Conservation (phyloP, 371 early-diverging fungal genomes). For the Mucor racemosus region DNA sequence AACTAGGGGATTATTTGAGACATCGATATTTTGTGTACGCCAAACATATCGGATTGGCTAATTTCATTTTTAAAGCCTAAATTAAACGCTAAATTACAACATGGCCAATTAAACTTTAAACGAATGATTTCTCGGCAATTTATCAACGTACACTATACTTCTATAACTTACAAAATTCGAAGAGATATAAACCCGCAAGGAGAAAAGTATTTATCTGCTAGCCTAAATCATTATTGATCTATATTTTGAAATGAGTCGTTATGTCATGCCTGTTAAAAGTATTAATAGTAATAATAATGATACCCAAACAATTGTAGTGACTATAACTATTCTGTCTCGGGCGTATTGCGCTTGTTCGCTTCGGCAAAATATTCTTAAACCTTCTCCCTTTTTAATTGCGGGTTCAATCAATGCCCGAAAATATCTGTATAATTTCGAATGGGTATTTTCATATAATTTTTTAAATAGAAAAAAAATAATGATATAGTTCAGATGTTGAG, state of each 20-base stretch:
- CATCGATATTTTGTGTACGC: slow-evolving; percentile 1
- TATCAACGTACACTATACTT: neutral
- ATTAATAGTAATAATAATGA: no score
- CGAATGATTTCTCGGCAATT: neutral
- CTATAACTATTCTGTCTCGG: neutral
- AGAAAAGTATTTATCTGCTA: neutral
- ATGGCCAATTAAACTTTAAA: neutral
- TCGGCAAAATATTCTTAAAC: neutral
- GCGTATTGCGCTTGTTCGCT: neutral
- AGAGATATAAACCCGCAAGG: neutral
- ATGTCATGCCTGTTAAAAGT: no score
- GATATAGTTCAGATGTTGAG: neutral
- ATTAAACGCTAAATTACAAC: neutral
- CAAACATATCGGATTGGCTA: neutral
- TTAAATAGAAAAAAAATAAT: no score
- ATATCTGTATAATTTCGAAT: no score
- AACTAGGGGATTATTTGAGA: neutral
- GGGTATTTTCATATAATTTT: no score
- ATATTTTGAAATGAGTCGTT: neutral
- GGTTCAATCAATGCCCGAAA: neutral
- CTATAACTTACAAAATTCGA: neutral
- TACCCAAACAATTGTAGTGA: no score
- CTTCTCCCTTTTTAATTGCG: neutral
- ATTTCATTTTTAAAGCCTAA: neutral
- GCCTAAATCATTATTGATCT: neutral